Evolutionary conservation across 2,329 filamentous ascomycete genomes (phyloP).

Genomic region (Cercospora brassicicola): DNA sequence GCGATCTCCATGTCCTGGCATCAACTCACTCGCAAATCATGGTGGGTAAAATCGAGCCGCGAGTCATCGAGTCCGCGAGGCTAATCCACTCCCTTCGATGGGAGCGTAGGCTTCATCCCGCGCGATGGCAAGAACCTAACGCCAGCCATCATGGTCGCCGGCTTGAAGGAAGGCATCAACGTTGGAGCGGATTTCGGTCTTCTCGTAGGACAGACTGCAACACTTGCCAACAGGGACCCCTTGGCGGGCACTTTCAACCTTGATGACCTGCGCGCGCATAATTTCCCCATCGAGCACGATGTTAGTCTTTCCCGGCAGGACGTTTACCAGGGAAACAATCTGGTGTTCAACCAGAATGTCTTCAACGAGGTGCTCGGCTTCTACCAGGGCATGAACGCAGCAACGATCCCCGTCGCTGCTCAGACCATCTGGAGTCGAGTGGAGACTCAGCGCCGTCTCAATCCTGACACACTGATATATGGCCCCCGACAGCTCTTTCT

Average conservation of each 20-base stretch:
- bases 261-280: conserved; percentile 5
- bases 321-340: conserved; percentile 28
- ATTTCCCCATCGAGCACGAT: conserved; percentile 41
- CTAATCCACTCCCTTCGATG: not conserved
- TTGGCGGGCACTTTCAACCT: conserved; percentile 7
- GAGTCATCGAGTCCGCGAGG: not conserved
- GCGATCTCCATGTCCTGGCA: not conserved
- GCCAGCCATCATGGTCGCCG: not conserved
- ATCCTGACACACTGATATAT: conserved; percentile 12
- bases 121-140: not conserved
- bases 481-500: conserved; percentile 12
- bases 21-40: not conserved
- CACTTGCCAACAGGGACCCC: conserved; percentile 19
- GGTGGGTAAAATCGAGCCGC: not conserved
- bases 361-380: not conserved
- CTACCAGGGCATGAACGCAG: not conserved
- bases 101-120: not conserved
- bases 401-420: not conserved
- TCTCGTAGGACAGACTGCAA: conserved; percentile 27
- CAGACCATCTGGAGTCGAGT: not conserved
- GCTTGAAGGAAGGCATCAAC: not conserved
- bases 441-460: not conserved
- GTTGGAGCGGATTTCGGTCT: conserved; percentile 25
- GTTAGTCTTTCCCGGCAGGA: conserved; percentile 37
- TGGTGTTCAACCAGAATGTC: not conserved